Base-by-base conservation (phyloP, 2,329 filamentous ascomycete genomes). In the Zasmidium cellare region DNA sequence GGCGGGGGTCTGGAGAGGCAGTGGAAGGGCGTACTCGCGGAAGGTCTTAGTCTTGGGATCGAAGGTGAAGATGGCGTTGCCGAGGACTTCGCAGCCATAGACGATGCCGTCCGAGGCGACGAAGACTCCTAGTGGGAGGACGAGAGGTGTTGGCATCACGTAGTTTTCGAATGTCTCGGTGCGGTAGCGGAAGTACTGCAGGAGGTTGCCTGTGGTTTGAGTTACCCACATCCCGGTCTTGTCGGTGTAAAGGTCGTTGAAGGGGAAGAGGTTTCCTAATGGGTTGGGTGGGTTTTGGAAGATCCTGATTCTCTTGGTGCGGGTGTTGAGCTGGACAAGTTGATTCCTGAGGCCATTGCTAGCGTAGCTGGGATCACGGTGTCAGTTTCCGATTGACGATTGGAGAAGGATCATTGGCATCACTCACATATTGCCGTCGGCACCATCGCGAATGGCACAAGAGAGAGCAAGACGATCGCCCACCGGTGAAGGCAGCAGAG, bases 311-410 rank as follows among this genome's bases (percentile, higher is more conserved):
- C 49, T 25, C 44, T 52, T 48, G 41, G 49, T 53, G 9, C 47
- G 31, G 35, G 35, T 41, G 35, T 41, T 2, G 56, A 65, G 57
- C 14, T 58, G 57, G 9, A 65, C 59, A 6, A 67, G 60, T 38
- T 67, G 63, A 35, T 66, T 67, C 20, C 61, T 60, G 12, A 64
- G 46, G 24, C 63, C 63, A 20, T 65, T 67, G 25, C 46, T 47
- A 16, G 58, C 58, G 47, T 47, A 56, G 53, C 46, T 49, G 46
- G 16, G 25, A n/a, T 16, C 5, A 9, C n/a, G 12, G n/a, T 6
- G 22, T 28, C 11, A 24, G 22, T 25, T 25, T n/a, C n/a, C n/a
- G n/a, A n/a, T n/a, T n/a, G n/a, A n/a, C n/a, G n/a, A n/a, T n/a
- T n/a, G n/a, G n/a, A n/a, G n/a, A n/a, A n/a, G 35, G 7, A 18